A percentile compares a stretch with the other conserved stretches of the same genome.
These are phyloP conservation scores for Raphanus sativus DNA, from an alignment of 345 rosid genomes.

Conservation along the genomic window DNA sequence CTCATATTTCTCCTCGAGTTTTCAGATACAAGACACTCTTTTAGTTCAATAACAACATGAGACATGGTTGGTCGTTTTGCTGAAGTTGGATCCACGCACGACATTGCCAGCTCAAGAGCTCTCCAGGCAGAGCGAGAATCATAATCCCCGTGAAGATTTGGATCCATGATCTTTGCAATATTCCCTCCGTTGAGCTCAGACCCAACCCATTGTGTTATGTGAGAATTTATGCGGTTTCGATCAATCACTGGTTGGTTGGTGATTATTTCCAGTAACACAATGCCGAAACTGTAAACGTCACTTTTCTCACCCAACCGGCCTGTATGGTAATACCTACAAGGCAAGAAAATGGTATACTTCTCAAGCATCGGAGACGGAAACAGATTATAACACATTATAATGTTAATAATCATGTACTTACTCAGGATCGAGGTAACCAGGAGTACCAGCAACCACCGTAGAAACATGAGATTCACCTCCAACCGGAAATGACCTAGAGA, in stretches of 20 bases:
- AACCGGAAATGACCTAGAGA: constrained; percentile 29
- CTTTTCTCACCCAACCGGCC: constrained; percentile 8
- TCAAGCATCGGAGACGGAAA: not conserved
- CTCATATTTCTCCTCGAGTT: not conserved
- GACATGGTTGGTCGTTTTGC: constrained; percentile 19
- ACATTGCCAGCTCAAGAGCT: constrained; percentile 30
- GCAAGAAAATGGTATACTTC: not conserved
- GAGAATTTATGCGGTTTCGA: not conserved
- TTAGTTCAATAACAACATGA: not conserved
- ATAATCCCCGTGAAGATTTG: constrained; percentile 2
- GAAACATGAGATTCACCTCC: constrained; percentile 27
- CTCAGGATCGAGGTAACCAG: constrained; percentile 54
- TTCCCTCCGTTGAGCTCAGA: not conserved
- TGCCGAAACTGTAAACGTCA: constrained; percentile 26
- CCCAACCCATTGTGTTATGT: constrained; percentile 16
- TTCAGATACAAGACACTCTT: constrained; percentile 25
- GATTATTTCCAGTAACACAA: constrained; percentile 28
- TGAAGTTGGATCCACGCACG: constrained; percentile 1
- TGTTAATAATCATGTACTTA: constrained; percentile 15
- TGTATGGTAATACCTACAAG: constrained; percentile 14
- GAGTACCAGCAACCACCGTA: constrained; percentile 16
- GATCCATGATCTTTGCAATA: constrained; percentile 18
- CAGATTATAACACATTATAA: not conserved
- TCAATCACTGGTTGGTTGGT: constrained; percentile 31
- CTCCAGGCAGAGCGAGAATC: constrained; percentile 21